Percentiles rank a stretch among this genome's conserved stretches.
Conservation (phyloP, 106 monocot species). For the Dendrobium officinale region DNA sequence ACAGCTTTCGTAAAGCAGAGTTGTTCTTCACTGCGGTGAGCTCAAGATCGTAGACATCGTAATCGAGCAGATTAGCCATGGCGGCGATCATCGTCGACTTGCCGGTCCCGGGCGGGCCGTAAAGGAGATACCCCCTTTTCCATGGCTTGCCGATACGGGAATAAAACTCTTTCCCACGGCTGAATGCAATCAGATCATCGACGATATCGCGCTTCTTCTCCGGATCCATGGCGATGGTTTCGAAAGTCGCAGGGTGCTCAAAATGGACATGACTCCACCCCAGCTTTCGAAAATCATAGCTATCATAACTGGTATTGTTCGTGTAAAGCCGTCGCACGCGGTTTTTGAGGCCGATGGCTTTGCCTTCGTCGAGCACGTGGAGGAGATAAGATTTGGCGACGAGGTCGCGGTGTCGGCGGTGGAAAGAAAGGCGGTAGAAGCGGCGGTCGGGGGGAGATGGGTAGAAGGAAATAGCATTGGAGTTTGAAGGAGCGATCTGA, state of each 20-base stretch:
- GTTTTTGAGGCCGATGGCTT: too few species aligned
- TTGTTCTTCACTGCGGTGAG: conserved; percentile 34
- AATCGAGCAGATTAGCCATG: conserved; percentile 32
- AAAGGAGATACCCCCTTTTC: conserved; percentile 47
- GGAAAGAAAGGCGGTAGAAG: conserved; percentile 31
- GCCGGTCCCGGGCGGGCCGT: conserved; percentile 31
- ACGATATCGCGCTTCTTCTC: conserved; percentile 27
- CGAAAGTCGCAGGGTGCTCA: conserved; percentile 41
- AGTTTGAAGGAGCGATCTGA: neutral
- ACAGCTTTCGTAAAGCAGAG: conserved; percentile 13
- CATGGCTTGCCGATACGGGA: conserved; percentile 27
- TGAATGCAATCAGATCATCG: conserved; percentile 23
- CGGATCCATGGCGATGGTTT: conserved; percentile 38
- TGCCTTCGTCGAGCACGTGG: too few species aligned
- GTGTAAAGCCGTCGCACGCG: too few species aligned
- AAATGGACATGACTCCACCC: conserved; percentile 32
- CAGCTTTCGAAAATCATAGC: too few species aligned
- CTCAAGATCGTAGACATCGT: conserved; percentile 37
- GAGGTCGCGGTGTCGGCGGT: conserved; percentile 16
- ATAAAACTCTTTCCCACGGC: conserved; percentile 32
- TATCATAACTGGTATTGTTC: too few species aligned
- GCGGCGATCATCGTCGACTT: conserved; percentile 27
- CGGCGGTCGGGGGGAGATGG: conserved; percentile 2
- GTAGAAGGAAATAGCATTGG: conserved; percentile 5
- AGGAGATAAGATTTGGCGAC: conserved; percentile 16